A percentile compares a stretch with the other conserved stretches of the same genome.
Evolutionary conservation across 176 grass and related monocot species (phyloP).

Genomic region (Saccharum spontaneum): DNA sequence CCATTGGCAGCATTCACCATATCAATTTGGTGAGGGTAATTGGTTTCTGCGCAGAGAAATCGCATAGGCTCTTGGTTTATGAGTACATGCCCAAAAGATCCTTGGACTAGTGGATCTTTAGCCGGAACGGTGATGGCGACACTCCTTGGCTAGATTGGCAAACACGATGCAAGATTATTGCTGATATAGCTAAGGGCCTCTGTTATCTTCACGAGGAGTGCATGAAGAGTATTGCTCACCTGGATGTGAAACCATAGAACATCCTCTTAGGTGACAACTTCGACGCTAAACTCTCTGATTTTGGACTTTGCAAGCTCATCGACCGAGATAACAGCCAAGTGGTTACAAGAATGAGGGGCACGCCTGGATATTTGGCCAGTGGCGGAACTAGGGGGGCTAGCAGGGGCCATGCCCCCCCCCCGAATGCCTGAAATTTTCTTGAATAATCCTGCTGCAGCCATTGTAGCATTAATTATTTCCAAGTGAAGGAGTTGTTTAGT

Average conservation of each 20-base stretch:
- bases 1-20: conserved; percentile 46
- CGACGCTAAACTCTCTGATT: conserved; percentile 43
- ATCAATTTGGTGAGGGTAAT: conserved; percentile 47
- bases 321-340: conserved; percentile 29
- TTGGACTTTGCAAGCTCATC: conserved; percentile 54
- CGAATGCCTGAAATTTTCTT: too few species aligned
- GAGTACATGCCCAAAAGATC: conserved; percentile 54
- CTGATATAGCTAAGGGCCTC: conserved; percentile 42
- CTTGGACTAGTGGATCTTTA: conserved; percentile 51
- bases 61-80: conserved; percentile 41
- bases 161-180: conserved; percentile 30
- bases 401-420: too few species aligned
- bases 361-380: too few species aligned
- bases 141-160: conserved; percentile 21
- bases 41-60: conserved; percentile 56
- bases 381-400: too few species aligned
- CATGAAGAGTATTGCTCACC: too few species aligned
- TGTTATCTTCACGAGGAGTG: conserved; percentile 50
- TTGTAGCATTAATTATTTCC: too few species aligned
- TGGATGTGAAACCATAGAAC: too few species aligned
- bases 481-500: too few species aligned
- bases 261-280: conserved; percentile 40
- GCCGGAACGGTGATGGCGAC: not conserved
- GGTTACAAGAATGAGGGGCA: conserved; percentile 5
- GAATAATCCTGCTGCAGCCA: too few species aligned